Percentiles rank a stretch among this genome's conserved stretches.
These are phyloP conservation scores for Podochytrium sp. DNA, from an alignment of 192 early-diverging fungal species.

Conservation along the genomic window DNA sequence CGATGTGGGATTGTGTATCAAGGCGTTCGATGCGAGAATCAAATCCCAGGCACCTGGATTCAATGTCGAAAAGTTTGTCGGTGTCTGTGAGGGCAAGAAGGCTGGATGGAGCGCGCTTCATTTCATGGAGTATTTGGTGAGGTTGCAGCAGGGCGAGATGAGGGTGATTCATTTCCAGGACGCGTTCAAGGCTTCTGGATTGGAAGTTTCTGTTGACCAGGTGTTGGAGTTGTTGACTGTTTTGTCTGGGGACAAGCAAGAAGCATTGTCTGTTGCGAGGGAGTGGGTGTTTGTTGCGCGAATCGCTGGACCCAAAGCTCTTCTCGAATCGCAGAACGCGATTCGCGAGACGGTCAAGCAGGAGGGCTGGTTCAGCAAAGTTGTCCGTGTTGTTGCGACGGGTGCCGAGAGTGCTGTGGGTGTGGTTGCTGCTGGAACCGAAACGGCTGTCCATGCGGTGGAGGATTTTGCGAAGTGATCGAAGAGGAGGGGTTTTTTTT, in stretches of 20 bases:
- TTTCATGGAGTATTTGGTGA: background rate
- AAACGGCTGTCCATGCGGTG: constrained; percentile 16
- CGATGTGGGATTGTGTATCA: background rate
- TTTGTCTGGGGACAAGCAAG: background rate
- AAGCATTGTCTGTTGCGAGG: constrained; percentile 1
- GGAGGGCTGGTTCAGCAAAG: constrained; percentile 23
- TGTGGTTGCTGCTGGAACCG: constrained; percentile 18
- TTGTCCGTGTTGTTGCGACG: constrained; percentile 26
- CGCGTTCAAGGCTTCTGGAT: constrained; percentile 16
- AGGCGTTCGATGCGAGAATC: constrained; percentile 12
- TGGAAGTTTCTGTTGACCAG: constrained; percentile 9
- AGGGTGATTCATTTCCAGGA: background rate
- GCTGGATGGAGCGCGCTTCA: constrained; percentile 3
- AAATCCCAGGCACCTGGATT: background rate
- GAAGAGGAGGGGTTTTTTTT: background rate
- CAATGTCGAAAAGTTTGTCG: constrained; percentile 10
- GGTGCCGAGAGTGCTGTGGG: constrained; percentile 18
- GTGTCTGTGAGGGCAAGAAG: background rate
- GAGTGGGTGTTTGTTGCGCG: constrained; percentile 23
- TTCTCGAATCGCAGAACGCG: background rate
- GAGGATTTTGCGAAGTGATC: constrained; percentile 12
- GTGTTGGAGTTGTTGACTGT: background rate
- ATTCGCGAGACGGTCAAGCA: background rate
- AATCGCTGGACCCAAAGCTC: background rate
- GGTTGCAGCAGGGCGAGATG: constrained; percentile 5